Conservation (phyloP, 805 yeast species). For the Kazachstania bromeliacearum region DNA sequence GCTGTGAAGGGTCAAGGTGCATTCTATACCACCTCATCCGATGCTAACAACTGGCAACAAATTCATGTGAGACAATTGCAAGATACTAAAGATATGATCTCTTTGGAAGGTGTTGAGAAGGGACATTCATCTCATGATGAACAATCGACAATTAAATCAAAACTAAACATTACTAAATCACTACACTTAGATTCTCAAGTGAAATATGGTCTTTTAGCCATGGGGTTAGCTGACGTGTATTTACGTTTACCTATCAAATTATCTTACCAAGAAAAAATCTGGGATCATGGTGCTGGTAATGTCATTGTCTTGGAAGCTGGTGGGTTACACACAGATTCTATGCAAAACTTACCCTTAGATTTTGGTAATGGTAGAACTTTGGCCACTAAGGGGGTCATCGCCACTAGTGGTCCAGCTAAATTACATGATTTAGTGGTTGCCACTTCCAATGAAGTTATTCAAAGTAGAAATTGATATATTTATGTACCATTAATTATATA, state of each 20-base stretch:
- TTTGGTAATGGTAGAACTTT: constrained; percentile 82
- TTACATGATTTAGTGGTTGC: constrained; percentile 22
- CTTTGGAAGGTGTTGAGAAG: constrained; percentile 81
- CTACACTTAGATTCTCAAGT: constrained; percentile 92
- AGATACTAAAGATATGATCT: constrained; percentile 21
- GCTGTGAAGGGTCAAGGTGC: constrained; percentile 30
- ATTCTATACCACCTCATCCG: constrained; percentile 18
- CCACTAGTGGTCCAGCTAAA: constrained; percentile 39
- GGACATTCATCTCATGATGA: constrained; percentile 89
- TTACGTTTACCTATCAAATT: constrained; percentile 74
- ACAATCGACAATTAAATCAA: constrained; percentile 63
- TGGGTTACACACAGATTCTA: constrained; percentile 73
- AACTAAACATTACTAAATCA: constrained; percentile 53
- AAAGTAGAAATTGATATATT: constrained; percentile 13
- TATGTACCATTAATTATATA: too few relatives aligned
- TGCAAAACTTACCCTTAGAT: constrained; percentile 62
- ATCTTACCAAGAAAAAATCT: constrained; percentile 81
- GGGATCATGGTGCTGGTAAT: constrained; percentile 99
- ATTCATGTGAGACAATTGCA: constrained; percentile 40
- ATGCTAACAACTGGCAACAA: constrained; percentile 36
- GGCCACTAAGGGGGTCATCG: constrained; percentile 84
- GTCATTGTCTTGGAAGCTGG: constrained; percentile 83
- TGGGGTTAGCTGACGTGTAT: constrained; percentile 89
- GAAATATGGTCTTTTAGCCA: constrained; percentile 82
- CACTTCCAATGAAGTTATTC: constrained; percentile 18